Percentiles rank a stretch among this genome's conserved stretches.
Evolutionary conservation across 306 rosid species (phyloP).

Genomic region (Cucumis hystrix): DNA sequence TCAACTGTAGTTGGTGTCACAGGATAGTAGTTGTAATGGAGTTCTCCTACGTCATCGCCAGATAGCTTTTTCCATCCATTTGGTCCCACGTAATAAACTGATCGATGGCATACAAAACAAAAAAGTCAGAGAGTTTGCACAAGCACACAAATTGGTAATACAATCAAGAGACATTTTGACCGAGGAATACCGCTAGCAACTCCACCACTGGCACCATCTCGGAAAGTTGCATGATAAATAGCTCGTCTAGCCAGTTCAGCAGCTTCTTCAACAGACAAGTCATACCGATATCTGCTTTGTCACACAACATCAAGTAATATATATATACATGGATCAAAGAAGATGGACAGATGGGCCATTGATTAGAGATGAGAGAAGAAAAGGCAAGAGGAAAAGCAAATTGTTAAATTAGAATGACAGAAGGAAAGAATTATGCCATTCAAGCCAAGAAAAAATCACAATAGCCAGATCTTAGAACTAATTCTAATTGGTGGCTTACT

Average conservation of each 20-base stretch:
- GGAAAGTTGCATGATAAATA: slow-evolving; percentile 90
- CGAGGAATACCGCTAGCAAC: slow-evolving; percentile 64
- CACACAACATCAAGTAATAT: neutral
- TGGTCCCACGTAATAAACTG: slow-evolving; percentile 77
- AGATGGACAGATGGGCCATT: neutral
- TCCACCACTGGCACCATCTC: slow-evolving; percentile 98
- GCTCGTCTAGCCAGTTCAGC: slow-evolving; percentile 79
- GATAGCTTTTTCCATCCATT: slow-evolving; percentile 82
- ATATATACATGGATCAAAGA: neutral
- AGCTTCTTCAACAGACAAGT: slow-evolving; percentile 72
- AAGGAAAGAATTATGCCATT: neutral
- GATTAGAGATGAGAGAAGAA: neutral
- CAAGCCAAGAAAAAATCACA: neutral
- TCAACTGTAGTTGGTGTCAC: slow-evolving; percentile 64
- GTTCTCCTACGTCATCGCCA: slow-evolving; percentile 88
- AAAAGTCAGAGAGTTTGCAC: neutral
- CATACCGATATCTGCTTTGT: slow-evolving; percentile 46
- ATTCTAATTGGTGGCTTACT: neutral
- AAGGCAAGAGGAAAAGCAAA: neutral
- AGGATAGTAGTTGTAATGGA: slow-evolving; percentile 62
- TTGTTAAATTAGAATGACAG: neutral
- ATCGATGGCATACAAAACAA: neutral
- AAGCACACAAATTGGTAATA: neutral
- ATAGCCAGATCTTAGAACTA: neutral
- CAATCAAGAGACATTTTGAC: neutral